phyloP scores from a whole-genome alignment of 2,329 filamentous ascomycete species.

The Stagonosporopsis rhizophila region DNA sequence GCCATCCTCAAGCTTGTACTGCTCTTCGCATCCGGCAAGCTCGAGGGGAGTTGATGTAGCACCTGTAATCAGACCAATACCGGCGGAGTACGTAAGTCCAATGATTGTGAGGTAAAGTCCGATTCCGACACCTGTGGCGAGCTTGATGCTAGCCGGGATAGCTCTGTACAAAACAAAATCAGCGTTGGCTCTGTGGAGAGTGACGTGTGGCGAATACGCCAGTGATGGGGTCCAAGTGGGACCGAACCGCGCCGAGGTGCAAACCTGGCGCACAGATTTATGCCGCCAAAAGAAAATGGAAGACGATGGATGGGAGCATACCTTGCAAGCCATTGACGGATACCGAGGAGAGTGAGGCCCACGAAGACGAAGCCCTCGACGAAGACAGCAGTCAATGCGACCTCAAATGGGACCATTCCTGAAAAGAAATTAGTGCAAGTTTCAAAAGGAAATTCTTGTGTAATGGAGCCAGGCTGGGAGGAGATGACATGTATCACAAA shows the following conservation, averaged over 20 bases:
- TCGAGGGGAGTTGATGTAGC: slow-evolving; percentile 72
- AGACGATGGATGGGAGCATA: slow-evolving; percentile 19
- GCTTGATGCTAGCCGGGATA: slow-evolving; percentile 84
- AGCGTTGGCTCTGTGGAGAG: slow-evolving; percentile 66
- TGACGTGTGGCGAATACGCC: slow-evolving; percentile 19
- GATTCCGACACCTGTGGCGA: slow-evolving; percentile 85
- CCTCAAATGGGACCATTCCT: slow-evolving; percentile 70
- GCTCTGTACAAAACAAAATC: slow-evolving; percentile 57
- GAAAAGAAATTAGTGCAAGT: slow-evolving; percentile 27
- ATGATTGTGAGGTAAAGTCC: slow-evolving; percentile 82
- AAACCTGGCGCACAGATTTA: slow-evolving; percentile 17
- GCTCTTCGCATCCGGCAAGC: slow-evolving; percentile 73
- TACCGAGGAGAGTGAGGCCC: slow-evolving; percentile 73
- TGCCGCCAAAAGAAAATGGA: slow-evolving; percentile 13
- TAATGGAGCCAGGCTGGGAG: slow-evolving; percentile 4
- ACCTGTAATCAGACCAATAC: slow-evolving; percentile 80
- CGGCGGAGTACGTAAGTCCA: slow-evolving; percentile 79
- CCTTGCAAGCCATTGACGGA: slow-evolving; percentile 71
- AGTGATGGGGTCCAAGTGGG: slow-evolving; percentile 17
- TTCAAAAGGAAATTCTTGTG: slow-evolving; percentile 11
- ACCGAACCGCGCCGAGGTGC: slow-evolving; percentile 19
- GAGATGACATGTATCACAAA: slow-evolving; percentile 22
- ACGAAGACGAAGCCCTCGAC: slow-evolving; percentile 89
- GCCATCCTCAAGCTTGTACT: slow-evolving; percentile 54
- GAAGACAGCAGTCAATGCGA: slow-evolving; percentile 86